These are phyloP conservation scores for Thozetella sp. DNA, from an alignment of 495 filamentous ascomycete species.

Conservation along the genomic window DNA sequence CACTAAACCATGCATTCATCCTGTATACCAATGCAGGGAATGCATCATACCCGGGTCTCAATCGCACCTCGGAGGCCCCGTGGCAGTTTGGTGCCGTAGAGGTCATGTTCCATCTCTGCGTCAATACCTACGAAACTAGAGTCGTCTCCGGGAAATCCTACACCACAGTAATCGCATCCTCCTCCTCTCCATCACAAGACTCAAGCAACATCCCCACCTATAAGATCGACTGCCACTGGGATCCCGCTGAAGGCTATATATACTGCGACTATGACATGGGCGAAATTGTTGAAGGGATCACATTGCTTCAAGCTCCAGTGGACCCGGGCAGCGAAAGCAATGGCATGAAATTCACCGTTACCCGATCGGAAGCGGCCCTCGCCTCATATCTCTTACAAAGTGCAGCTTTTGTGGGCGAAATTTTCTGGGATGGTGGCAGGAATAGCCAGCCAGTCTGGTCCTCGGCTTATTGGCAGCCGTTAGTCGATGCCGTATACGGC, in stretches of 20 bases:
- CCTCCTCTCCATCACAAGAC: background rate
- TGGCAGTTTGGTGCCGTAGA: conserved; percentile 2
- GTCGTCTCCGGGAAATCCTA: background rate
- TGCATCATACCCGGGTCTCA: background rate
- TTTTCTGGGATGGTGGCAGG: background rate
- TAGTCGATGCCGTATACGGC: background rate
- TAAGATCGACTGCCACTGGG: background rate
- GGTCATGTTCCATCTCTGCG: background rate
- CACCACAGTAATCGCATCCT: background rate
- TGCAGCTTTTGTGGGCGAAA: background rate
- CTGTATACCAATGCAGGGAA: background rate
- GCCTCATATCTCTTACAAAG: background rate
- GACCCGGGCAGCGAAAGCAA: background rate
- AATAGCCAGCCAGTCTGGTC: background rate
- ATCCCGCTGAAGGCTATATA: background rate
- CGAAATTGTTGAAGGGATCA: background rate
- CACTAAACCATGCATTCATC: background rate
- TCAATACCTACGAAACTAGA: background rate
- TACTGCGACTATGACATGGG: background rate
- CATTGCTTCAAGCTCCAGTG: background rate
- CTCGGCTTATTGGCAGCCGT: background rate
- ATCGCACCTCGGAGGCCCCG: background rate
- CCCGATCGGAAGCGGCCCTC: background rate
- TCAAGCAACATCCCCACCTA: background rate
- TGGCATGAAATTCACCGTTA: background rate